These are phyloP conservation scores for Penicillium roqueforti DNA, from an alignment of 495 filamentous ascomycete genomes.

Conservation along the genomic window DNA sequence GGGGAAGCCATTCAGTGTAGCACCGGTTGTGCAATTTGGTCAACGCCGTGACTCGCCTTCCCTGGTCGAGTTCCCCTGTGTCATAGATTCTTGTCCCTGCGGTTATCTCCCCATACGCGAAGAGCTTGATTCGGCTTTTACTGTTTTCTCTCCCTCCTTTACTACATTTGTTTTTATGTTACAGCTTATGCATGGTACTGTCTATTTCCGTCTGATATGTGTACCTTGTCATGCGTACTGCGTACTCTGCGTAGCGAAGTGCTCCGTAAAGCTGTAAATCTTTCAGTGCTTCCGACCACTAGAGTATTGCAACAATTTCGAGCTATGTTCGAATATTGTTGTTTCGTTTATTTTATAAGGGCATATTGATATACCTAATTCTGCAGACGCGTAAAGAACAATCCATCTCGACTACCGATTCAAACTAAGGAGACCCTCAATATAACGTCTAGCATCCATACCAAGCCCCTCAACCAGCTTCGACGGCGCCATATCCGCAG, in stretches of 20 bases:
- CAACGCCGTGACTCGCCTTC: slow-evolving; percentile 11
- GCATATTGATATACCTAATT: not conserved
- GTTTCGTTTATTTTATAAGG: too few relatives aligned
- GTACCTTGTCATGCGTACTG: not conserved
- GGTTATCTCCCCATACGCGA: slow-evolving; percentile 26
- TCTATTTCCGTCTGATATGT: slow-evolving; percentile 11
- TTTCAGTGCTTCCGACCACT: not conserved
- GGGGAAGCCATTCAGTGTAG: slow-evolving; percentile 18
- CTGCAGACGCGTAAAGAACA: not conserved
- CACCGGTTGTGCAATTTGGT: slow-evolving; percentile 13
- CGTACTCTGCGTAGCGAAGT: not conserved
- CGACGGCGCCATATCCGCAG: slow-evolving; percentile 52
- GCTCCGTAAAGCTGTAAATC: not conserved
- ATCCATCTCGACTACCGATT: slow-evolving; percentile 46
- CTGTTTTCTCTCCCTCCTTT: slow-evolving; percentile 24
- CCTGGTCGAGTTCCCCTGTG: slow-evolving; percentile 17
- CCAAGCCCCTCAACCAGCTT: slow-evolving; percentile 82
- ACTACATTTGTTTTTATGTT: slow-evolving; percentile 20
- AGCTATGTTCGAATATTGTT: not conserved
- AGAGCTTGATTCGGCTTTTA: slow-evolving; percentile 19
- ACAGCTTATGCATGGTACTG: slow-evolving; percentile 41
- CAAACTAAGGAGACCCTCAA: slow-evolving; percentile 75
- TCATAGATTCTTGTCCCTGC: slow-evolving; percentile 34
- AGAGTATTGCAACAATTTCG: not conserved
- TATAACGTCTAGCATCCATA: slow-evolving; percentile 79